Evolutionary conservation across 2,329 filamentous ascomycete genomes (phyloP).

Genomic region (Ophiocordyceps camponoti-floridani): DNA sequence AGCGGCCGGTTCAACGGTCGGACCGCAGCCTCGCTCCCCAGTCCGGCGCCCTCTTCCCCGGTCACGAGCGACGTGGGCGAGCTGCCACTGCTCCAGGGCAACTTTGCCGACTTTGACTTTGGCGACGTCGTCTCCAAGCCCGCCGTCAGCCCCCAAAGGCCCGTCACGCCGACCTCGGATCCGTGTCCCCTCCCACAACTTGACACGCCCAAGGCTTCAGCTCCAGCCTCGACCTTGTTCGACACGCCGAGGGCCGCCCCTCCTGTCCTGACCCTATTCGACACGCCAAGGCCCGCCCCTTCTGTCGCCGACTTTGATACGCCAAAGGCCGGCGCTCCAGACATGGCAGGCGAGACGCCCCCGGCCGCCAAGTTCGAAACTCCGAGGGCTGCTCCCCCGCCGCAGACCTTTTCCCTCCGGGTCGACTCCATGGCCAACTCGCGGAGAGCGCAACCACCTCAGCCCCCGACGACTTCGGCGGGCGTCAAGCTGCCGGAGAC

Average conservation of each 20-base stretch:
- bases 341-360: too few species aligned
- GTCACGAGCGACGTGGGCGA: conserved; percentile 10
- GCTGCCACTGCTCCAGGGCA: conserved; percentile 13
- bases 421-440: conserved; percentile 7
- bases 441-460: conserved; percentile 3
- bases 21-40: conserved; percentile 20
- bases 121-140: conserved; percentile 12
- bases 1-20: conserved; percentile 8
- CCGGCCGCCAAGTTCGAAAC: neutral
- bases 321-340: too few species aligned
- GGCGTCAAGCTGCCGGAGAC: neutral
- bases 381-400: neutral
- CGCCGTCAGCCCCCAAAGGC: neutral
- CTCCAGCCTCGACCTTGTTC: too few species aligned
- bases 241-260: too few species aligned
- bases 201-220: too few species aligned
- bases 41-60: conserved; percentile 23
- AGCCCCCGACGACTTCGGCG: conserved; percentile 6
- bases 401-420: conserved; percentile 5
- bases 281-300: too few species aligned
- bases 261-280: too few species aligned
- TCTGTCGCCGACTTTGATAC: too few species aligned
- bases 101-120: conserved; percentile 20
- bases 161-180: neutral
- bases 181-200: too few species aligned